Evolutionary conservation across 352 stramenopile genomes (phyloP).

Genomic region (Phytophthora macrochlamydospora): DNA sequence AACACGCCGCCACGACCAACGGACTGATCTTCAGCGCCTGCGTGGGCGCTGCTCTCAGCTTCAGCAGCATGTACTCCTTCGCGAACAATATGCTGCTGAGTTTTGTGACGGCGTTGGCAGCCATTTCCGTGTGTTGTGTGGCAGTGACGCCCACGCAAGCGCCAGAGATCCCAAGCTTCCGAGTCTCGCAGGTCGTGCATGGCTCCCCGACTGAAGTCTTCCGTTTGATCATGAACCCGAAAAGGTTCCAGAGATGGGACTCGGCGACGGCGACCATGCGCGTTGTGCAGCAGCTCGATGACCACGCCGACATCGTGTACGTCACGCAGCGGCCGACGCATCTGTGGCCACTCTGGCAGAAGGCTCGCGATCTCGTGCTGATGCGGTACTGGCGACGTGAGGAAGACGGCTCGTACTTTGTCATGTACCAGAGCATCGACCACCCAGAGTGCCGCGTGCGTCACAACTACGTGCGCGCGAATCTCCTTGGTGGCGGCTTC

Average conservation of each 20-base stretch:
- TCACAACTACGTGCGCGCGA: constrained; percentile 87
- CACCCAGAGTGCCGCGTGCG: constrained; percentile 86
- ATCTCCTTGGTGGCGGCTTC: constrained; percentile 79
- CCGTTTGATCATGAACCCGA: constrained; percentile 83
- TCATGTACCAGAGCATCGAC: constrained; percentile 91
- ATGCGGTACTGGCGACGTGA: constrained; percentile 90
- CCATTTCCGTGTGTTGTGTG: constrained; percentile 70
- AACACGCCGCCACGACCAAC: constrained; percentile 81
- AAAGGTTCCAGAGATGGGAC: constrained; percentile 86
- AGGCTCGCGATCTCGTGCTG: constrained; percentile 83
- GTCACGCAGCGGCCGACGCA: constrained; percentile 85
- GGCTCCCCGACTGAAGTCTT: constrained; percentile 87
- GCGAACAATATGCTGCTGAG: constrained; percentile 82
- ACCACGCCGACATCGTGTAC: constrained; percentile 91
- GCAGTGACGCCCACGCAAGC: constrained; percentile 71
- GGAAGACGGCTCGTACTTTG: constrained; percentile 90
- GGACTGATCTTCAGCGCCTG: constrained; percentile 69
- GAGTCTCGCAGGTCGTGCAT: constrained; percentile 85
- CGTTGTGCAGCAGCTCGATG: constrained; percentile 85
- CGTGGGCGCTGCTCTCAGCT: constrained; percentile 72
- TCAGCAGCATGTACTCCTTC: constrained; percentile 90
- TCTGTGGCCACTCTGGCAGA: constrained; percentile 88
- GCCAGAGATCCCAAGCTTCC: constrained; percentile 85
- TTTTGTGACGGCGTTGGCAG: constrained; percentile 67
- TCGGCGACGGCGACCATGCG: constrained; percentile 79